These are phyloP conservation scores for Candida sp. DNA, from an alignment of 1,139 yeast species.

Conservation along the genomic window DNA sequence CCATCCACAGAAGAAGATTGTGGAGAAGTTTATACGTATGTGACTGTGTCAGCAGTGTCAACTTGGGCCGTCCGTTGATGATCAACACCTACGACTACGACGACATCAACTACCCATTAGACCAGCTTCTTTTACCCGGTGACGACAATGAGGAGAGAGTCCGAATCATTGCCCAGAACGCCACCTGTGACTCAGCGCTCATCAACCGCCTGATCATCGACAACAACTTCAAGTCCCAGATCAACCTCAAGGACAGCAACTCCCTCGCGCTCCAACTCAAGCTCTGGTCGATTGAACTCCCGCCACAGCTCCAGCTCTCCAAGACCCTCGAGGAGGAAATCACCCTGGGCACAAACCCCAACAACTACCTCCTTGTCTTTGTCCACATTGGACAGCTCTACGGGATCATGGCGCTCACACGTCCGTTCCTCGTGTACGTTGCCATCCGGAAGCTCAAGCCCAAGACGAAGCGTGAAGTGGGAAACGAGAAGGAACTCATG, in stretches of 20 bases:
- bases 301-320: constrained; percentile 23
- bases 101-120: constrained; percentile 20
- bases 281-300: constrained; percentile 37
- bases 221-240: constrained; percentile 30
- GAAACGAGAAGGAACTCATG: constrained; percentile 15
- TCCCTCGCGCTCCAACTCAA: constrained; percentile 41
- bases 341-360: constrained; percentile 15
- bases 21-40: constrained; percentile 45
- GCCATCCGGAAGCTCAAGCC: constrained; percentile 14
- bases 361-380: constrained; percentile 28
- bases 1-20: constrained; percentile 31
- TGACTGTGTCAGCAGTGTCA: constrained; percentile 42
- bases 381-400: constrained; percentile 43
- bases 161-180: constrained; percentile 14
- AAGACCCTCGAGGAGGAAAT: constrained; percentile 12
- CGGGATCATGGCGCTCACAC: constrained; percentile 44
- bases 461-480: constrained; percentile 11
- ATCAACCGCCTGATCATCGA: constrained; percentile 39
- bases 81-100: constrained; percentile 46
- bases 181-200: constrained; percentile 14
- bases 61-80: constrained; percentile 44
- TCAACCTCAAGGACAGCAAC: constrained; percentile 36
- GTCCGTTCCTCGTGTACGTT: constrained; percentile 47
- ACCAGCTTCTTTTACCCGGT: constrained; percentile 1
- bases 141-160: constrained; percentile 11